phyloP scores from a whole-genome alignment of 2,329 filamentous ascomycete species.

The Plectosphaerella cucumerina region DNA sequence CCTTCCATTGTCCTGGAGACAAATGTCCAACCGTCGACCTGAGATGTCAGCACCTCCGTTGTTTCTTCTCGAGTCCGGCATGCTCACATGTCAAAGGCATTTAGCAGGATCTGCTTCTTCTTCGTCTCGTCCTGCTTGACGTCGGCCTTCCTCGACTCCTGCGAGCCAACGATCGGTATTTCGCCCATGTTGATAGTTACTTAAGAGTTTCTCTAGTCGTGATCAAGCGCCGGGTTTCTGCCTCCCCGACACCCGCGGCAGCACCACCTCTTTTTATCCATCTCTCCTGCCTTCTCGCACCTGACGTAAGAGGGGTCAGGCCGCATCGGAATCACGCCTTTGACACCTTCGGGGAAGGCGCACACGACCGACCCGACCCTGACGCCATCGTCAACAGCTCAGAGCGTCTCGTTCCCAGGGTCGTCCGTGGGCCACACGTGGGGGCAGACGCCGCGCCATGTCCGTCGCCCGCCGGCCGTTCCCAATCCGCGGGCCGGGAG shows the following conservation, averaged over 20 bases:
- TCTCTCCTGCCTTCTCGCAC: neutral
- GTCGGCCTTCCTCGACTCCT: neutral
- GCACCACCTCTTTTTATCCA: neutral
- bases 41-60: too few relatives aligned
- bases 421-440: constrained; percentile 5
- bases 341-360: neutral
- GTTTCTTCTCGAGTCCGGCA: too few relatives aligned
- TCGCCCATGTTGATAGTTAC: neutral
- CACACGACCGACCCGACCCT: neutral
- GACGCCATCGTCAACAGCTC: neutral
- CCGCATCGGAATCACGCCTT: neutral
- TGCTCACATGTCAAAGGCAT: constrained; percentile 67
- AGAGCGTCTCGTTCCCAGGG: constrained; percentile 8
- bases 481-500: constrained; percentile 4
- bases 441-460: constrained; percentile 9
- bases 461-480: constrained; percentile 5
- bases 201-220: neutral
- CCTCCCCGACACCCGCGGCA: neutral
- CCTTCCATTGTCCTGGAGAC: constrained; percentile 65
- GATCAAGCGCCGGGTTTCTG: too few relatives aligned
- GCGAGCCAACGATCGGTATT: constrained; percentile 3
- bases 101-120: constrained; percentile 45
- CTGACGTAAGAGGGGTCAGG: neutral
- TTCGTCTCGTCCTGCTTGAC: neutral
- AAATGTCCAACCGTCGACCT: constrained; percentile 60